Base-by-base conservation (phyloP, 2,329 filamentous ascomycete genomes). In the Penicillium thymicola region DNA sequence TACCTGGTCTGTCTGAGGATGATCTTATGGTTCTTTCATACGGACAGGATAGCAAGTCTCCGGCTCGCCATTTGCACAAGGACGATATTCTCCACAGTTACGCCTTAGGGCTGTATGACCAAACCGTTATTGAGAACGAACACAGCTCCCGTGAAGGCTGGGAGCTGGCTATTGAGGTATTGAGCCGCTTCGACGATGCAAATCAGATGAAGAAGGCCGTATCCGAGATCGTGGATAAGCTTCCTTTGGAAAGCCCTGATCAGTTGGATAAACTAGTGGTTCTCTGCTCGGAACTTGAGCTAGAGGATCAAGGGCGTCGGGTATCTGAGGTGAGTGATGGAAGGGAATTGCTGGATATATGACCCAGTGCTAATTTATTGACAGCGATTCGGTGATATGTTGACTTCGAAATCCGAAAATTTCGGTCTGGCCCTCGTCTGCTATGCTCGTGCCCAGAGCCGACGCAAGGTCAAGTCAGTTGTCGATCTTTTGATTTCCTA, bases 371-470 rank as follows among this genome's bases (percentile, higher is more conserved):
- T 71, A 51, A 70, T 45, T 25, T 37, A 25, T 21, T 14, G 13
- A 28, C 67, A 96, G 90, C 86, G 88, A 62, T 97, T 91, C 70
- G 93, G 92, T 55, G 88, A 96, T 62, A 82, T 87, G 46, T 81
- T 96, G 38, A 85, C 87, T 11, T 82, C 86, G 58, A 83, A 85
- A 41, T 88, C 89, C 0, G 85, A 90, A 65, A 84, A 88, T 53
- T 97, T 93, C 65, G 93, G 93, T 52, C 86, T 93, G 62, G 90
- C 91, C 0, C 81, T 97, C 21, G 87, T 94, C 76, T 97, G 95
- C 78, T 97, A 94, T 71, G 89, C 93, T 25, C 85, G 95, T 13
- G 89, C 92, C 3, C 92, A 95, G 68, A 85, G 87, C 27, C 78
- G 85, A 2, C 80, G 83, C 61, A 95, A 93, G 73, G 87, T 97